Conservation (phyloP, 768 basidiomycete species). For the Psilocybe azurescens region DNA sequence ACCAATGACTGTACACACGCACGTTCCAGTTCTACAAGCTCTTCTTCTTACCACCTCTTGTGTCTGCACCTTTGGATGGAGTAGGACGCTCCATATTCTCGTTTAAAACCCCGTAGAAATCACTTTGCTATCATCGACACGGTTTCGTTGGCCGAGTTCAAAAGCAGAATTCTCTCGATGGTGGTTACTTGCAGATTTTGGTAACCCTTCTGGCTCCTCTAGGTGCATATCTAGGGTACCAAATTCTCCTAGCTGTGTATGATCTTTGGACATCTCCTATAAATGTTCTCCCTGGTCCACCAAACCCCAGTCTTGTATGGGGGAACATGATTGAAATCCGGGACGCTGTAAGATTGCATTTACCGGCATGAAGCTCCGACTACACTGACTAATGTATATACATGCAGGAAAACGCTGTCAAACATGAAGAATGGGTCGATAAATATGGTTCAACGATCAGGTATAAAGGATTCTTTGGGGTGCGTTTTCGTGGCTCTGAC, state of each 20-base stretch:
- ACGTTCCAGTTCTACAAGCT: too few relatives aligned
- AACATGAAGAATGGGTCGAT: slow-evolving; percentile 52
- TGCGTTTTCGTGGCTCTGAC: slow-evolving; percentile 25
- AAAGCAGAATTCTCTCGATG: slow-evolving; percentile 1
- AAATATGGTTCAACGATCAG: slow-evolving; percentile 52
- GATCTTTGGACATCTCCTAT: slow-evolving; percentile 44
- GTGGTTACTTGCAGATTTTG: slow-evolving; percentile 13
- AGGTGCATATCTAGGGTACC: slow-evolving; percentile 35
- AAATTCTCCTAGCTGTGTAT: slow-evolving; percentile 33
- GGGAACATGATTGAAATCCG: slow-evolving; percentile 53
- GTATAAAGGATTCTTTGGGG: slow-evolving; percentile 50
- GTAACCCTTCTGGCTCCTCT: slow-evolving; percentile 12
- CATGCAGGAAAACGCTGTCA: slow-evolving; percentile 39
- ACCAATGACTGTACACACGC: too few relatives aligned
- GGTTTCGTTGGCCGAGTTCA: too few relatives aligned
- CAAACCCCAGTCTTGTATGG: slow-evolving; percentile 46
- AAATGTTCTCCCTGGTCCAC: slow-evolving; percentile 56
- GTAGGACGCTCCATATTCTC: too few relatives aligned
- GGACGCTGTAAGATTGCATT: slow-evolving; percentile 38
- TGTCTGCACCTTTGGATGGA: too few relatives aligned
- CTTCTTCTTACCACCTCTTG: too few relatives aligned
- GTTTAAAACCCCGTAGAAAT: too few relatives aligned
- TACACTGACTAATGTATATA: neutral
- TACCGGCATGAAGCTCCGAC: neutral
- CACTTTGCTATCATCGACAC: neutral